phyloP scores from a whole-genome alignment of 2,329 filamentous ascomycete genomes.

The Phialophora chinensis region DNA sequence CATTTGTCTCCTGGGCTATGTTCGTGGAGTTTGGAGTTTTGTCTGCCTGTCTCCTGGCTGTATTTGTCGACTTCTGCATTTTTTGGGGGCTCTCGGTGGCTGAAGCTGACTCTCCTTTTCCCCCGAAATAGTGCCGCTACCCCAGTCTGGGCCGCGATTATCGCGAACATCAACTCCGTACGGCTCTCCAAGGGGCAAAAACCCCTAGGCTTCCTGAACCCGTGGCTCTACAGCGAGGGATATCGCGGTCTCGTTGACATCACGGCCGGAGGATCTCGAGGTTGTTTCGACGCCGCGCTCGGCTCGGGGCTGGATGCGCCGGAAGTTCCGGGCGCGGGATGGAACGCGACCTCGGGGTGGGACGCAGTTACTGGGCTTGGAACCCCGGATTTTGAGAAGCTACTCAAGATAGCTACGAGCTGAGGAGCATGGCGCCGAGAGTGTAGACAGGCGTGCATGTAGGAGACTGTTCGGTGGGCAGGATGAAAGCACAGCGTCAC shows the following conservation, averaged over 20 bases:
- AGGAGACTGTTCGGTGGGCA: background rate
- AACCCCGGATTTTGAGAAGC: constrained; percentile 38
- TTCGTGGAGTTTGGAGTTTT: too few relatives aligned
- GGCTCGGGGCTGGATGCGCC: constrained; percentile 44
- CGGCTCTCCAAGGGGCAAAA: constrained; percentile 54
- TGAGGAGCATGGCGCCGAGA: background rate
- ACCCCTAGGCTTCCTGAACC: constrained; percentile 33
- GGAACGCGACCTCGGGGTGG: constrained; percentile 55
- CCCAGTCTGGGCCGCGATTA: constrained; percentile 67
- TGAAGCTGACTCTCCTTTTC: too few relatives aligned
- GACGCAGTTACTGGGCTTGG: constrained; percentile 43
- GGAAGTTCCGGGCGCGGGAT: constrained; percentile 53
- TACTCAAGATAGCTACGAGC: constrained; percentile 20
- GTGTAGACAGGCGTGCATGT: too few relatives aligned
- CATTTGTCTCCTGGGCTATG: too few relatives aligned
- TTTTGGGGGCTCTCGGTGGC: too few relatives aligned
- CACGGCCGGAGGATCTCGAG: constrained; percentile 41
- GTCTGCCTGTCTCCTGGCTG: too few relatives aligned
- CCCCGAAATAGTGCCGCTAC: constrained; percentile 49
- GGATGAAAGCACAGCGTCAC: too few relatives aligned
- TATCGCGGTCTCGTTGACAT: constrained; percentile 41
- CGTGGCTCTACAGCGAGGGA: constrained; percentile 27
- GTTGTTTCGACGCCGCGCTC: constrained; percentile 40
- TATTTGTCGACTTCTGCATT: too few relatives aligned
- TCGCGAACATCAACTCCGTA: constrained; percentile 69